Base-by-base conservation (phyloP, 495 filamentous ascomycete species). In the Penicillium roqueforti region DNA sequence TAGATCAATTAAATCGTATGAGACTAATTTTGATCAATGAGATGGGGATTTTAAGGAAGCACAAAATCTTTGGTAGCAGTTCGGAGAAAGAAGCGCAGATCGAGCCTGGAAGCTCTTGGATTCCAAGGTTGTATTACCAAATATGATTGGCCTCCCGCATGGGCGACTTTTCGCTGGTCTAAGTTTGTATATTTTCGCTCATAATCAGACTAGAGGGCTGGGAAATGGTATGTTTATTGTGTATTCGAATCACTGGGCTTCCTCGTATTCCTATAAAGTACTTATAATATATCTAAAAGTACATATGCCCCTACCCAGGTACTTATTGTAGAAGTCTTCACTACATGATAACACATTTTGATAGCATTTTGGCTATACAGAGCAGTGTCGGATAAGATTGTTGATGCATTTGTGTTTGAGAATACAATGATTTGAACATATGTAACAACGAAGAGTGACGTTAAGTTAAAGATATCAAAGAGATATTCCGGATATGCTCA, bases 71-170 rank as follows among this genome's bases (percentile, higher is more conserved):
- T n/a, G n/a, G n/a, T 34, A 14, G 13, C 31, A 34, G 14, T 37
- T 34, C 18, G n/a, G 25, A 18, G 22, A 26, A 9, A 46, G 14
- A 46, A 32, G 43, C 9, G 22, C 28, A 31, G 10, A 26, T 6
- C 25, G 16, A 44, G 41, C 23, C 25, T 4, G 42, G 42, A 28
- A 45, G 26, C 42, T 31, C 42, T 29, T 45, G 19, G 13, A 18
- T 32, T 31, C 10, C 28, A 31, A 31, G 28, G 47, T 22, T 38
- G 26, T 39, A 26, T 26, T 38, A 47, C 41, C 40, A 54, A 54
- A 57, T 31, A 43, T 36, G 32, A 41, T 42, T 28, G 37, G 41
- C 16, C 8, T 45, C 4, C 50, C 50, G 50, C 38, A 52, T n/a
- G n/a, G n/a, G n/a, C n/a, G 16, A 8, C 16, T 29, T 18, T 5